phyloP scores from a whole-genome alignment of 2,329 filamentous ascomycete genomes.

The Pyricularia sp. region DNA sequence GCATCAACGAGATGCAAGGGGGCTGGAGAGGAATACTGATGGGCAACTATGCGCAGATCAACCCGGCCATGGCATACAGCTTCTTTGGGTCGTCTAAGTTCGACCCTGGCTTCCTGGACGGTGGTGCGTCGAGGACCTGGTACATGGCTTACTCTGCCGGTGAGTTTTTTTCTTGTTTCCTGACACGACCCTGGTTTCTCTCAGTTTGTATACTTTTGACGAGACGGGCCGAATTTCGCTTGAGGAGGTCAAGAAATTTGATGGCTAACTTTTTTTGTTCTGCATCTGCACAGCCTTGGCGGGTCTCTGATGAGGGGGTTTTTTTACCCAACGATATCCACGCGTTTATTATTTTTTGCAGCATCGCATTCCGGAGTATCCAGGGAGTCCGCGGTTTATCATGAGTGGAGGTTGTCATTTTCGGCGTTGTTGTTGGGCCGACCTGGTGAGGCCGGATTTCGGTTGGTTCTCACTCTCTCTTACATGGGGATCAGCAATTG shows the following conservation, averaged over 20 bases:
- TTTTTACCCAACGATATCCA: background rate
- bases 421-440: background rate
- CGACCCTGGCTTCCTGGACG: slow-evolving; percentile 63
- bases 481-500: background rate
- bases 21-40: slow-evolving; percentile 84
- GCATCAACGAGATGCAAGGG: slow-evolving; percentile 54
- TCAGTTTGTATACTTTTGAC: background rate
- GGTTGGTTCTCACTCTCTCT: background rate
- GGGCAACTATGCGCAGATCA: slow-evolving; percentile 70
- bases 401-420: background rate
- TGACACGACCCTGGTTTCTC: background rate
- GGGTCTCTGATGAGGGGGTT: background rate
- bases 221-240: too few species aligned
- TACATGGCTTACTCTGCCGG: slow-evolving; percentile 73
- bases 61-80: slow-evolving; percentile 58
- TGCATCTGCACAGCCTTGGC: background rate
- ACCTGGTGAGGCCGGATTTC: background rate
- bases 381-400: background rate
- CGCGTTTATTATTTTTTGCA: background rate
- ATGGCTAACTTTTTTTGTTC: background rate
- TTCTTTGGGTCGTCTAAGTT: slow-evolving; percentile 66
- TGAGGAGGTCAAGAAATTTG: background rate
- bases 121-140: slow-evolving; percentile 77
- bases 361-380: background rate
- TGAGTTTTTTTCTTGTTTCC: slow-evolving; percentile 27